A percentile compares a stretch with the other conserved stretches of the same genome.
phyloP scores from a whole-genome alignment of 352 stramenopile species.

The Globisporangium radiosum region DNA sequence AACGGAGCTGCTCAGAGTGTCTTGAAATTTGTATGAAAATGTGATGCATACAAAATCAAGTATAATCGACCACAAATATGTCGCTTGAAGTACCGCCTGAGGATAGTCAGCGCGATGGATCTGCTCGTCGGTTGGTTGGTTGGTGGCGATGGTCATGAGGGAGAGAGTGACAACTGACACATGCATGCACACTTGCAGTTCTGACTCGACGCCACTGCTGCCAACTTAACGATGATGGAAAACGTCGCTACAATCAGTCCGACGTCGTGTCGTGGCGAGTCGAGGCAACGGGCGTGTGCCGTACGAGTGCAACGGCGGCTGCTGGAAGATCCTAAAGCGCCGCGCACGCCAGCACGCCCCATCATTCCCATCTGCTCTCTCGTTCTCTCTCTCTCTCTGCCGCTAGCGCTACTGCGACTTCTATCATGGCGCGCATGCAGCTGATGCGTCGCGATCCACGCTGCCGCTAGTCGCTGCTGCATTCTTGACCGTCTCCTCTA shows the following conservation, averaged over 20 bases:
- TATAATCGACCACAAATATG: background rate
- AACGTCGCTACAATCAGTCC: background rate
- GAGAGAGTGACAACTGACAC: background rate
- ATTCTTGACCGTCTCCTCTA: constrained; percentile 4
- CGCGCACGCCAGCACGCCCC: background rate
- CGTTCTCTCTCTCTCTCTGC: background rate
- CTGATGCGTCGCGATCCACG: background rate
- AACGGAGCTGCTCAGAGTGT: too few relatives aligned
- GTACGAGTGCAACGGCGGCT: background rate
- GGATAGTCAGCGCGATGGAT: background rate
- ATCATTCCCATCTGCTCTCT: background rate
- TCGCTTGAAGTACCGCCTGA: background rate
- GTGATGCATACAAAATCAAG: too few relatives aligned
- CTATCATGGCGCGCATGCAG: background rate
- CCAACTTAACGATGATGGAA: background rate
- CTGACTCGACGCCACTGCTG: background rate
- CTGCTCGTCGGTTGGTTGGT: background rate
- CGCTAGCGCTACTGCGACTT: background rate
- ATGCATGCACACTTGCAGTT: background rate
- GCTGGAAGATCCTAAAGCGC: background rate
- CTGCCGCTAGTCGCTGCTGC: background rate
- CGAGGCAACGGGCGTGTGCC: background rate
- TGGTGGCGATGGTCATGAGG: background rate
- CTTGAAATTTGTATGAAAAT: too few relatives aligned
- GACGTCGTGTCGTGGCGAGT: background rate